Evolutionary conservation across 2,329 filamentous ascomycete genomes (phyloP).

Genomic region (Fusarium incarnatum): DNA sequence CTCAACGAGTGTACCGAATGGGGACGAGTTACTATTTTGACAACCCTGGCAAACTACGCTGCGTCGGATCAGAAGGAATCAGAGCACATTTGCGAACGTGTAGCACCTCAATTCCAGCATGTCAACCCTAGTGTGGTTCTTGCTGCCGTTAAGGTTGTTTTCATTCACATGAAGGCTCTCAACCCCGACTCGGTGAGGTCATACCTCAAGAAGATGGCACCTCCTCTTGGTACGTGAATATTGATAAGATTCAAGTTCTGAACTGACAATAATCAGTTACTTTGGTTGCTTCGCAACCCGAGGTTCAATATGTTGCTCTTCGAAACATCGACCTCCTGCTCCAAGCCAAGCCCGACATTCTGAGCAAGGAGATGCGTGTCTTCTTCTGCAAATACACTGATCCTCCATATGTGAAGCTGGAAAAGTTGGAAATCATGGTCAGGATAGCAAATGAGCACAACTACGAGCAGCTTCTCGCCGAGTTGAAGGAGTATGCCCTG

Average conservation of each 20-base stretch:
- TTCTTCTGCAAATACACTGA: conserved; percentile 99
- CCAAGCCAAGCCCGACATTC: conserved; percentile 94
- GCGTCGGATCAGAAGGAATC: conserved; percentile 92
- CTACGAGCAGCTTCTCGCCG: conserved; percentile 91
- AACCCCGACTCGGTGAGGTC: conserved; percentile 81
- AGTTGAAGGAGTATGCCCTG: conserved; percentile 96
- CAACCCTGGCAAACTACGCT: conserved; percentile 88
- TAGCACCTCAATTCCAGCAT: conserved; percentile 97
- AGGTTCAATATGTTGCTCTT: conserved; percentile 97
- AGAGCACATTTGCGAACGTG: conserved; percentile 97
- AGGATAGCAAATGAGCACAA: conserved; percentile 98
- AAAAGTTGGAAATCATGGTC: conserved; percentile 99
- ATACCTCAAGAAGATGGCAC: conserved; percentile 98
- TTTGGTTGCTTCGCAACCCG: conserved; percentile 91
- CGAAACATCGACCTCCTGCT: conserved; percentile 96
- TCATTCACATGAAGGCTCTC: conserved; percentile 91
- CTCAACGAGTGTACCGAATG: conserved; percentile 99
- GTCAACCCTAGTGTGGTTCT: conserved; percentile 97
- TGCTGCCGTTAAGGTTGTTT: conserved; percentile 97
- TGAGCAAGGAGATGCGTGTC: conserved; percentile 96
- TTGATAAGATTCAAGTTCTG: background rate
- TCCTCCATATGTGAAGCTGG: conserved; percentile 95
- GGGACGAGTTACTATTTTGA: conserved; percentile 93
- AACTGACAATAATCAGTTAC: conserved; percentile 71
- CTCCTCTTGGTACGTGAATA: conserved; percentile 78